Evolutionary conservation across 2,329 filamentous ascomycete species (phyloP), one percentile per base, ranked within the genome.

Genomic region (Exophiala oligosperma): DNA sequence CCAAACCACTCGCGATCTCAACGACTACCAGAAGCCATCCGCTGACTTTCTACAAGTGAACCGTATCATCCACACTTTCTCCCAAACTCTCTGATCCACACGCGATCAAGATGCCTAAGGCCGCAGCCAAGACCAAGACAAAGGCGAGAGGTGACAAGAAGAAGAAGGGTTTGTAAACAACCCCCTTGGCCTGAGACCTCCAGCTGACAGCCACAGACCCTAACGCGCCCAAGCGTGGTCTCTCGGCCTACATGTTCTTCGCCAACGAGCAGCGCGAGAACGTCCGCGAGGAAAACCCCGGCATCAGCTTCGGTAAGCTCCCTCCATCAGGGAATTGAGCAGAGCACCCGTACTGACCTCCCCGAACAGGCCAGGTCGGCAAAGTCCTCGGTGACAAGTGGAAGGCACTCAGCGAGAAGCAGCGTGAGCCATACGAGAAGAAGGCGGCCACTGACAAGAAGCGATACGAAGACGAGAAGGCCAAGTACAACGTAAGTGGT

Each of bases 241-340:
- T 99, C 51, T 97, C 94, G 54, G 94, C 94, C 65, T 99, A 99
- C 87, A 99, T 99, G 94, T 97, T 97, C 89, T 99, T 97, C 77
- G 94, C 94, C 86, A 97, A 97, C 74, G 94, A 97, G 80, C 91
- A 97, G 81, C 92, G 94, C 70, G 93, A 97, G 75, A 96, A 94
- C 77, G 94, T 99, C 69, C 91, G 94, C 70, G 92, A 96, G 76
- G 93, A 97, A 79, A 97, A 97, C 84, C 93, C 93, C 40, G 93
- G 92, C 70, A 96, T 97, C 80, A 89, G 89, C 69, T 99, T 99
- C 79, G 94, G 91, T 88, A 84, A 68, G 84, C 74, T 21, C 32
- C n/a, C 32, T 40, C 14, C 11, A 35, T 28, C 26, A 4, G 26
- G 4, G 7, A 9, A 23, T 23, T 14, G 28, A 9, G 6, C 21